Conservation (phyloP, 1,284 basidiomycete species). For the Cystobasidium sp. region DNA sequence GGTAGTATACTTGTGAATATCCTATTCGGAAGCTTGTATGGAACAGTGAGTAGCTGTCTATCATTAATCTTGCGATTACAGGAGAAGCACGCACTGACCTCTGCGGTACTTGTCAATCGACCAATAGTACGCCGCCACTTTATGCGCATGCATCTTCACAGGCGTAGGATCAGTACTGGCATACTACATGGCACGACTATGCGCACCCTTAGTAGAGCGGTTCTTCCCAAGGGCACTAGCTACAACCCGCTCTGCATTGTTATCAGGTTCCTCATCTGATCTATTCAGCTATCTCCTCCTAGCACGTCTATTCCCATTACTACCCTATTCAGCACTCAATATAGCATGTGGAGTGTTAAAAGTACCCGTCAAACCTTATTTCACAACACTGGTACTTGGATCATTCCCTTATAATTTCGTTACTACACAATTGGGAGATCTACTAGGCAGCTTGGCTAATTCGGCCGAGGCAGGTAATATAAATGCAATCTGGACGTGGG, state of each 20-base stretch:
- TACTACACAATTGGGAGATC: slow-evolving; percentile 51
- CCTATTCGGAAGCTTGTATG: slow-evolving; percentile 54
- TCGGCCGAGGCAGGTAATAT: slow-evolving; percentile 46
- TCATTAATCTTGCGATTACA: not conserved
- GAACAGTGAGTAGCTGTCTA: slow-evolving; percentile 32
- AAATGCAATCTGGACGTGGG: slow-evolving; percentile 52
- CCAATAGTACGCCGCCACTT: slow-evolving; percentile 38
- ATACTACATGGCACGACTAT: slow-evolving; percentile 43
- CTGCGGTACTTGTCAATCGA: not conserved
- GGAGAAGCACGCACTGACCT: too few species aligned
- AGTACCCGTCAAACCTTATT: slow-evolving; percentile 52
- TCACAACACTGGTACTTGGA: slow-evolving; percentile 53
- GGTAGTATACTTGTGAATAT: slow-evolving; percentile 54
- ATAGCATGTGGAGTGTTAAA: slow-evolving; percentile 54
- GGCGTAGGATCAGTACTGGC: slow-evolving; percentile 44
- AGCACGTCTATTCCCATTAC: slow-evolving; percentile 53
- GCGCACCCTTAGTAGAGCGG: slow-evolving; percentile 47
- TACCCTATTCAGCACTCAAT: slow-evolving; percentile 53
- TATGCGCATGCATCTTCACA: slow-evolving; percentile 44
- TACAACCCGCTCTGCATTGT: slow-evolving; percentile 48
- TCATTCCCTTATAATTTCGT: slow-evolving; percentile 55
- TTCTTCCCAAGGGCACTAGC: slow-evolving; percentile 53
- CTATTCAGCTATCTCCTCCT: slow-evolving; percentile 53
- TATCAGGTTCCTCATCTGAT: slow-evolving; percentile 46
- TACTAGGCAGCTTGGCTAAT: slow-evolving; percentile 49